These are phyloP conservation scores for Lojkania enalia DNA, from an alignment of 2,329 filamentous ascomycete species.

Conservation along the genomic window DNA sequence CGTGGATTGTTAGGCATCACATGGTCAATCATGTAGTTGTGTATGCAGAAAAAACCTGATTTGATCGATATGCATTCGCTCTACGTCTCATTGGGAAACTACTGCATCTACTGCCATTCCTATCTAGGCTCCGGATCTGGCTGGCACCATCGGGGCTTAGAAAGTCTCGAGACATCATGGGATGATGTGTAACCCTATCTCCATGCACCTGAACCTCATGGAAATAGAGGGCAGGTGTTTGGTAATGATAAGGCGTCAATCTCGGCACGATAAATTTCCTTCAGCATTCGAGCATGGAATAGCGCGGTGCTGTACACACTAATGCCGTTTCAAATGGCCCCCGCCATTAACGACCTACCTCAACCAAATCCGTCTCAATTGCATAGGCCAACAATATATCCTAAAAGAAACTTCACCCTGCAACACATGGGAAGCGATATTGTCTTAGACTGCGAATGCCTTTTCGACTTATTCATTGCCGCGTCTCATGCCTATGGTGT, in stretches of 20 bases:
- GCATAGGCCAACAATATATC: too few relatives aligned
- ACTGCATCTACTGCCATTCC: neutral
- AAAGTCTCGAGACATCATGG: neutral
- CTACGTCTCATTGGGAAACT: neutral
- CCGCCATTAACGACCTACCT: slow-evolving; percentile 6
- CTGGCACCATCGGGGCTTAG: neutral
- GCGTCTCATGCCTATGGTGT: slow-evolving; percentile 43
- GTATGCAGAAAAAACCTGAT: neutral
- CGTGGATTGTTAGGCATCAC: slow-evolving; percentile 2
- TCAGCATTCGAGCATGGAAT: slow-evolving; percentile 65
- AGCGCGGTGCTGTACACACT: slow-evolving; percentile 71
- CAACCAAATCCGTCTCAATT: too few relatives aligned
- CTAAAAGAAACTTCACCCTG: too few relatives aligned
- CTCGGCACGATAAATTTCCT: slow-evolving; percentile 70
- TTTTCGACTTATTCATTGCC: slow-evolving; percentile 46
- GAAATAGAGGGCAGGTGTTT: slow-evolving; percentile 61
- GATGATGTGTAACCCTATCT: slow-evolving; percentile 60
- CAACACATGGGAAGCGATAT: too few relatives aligned
- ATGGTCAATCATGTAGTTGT: neutral
- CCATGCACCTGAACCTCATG: slow-evolving; percentile 65
- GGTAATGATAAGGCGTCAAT: slow-evolving; percentile 64
- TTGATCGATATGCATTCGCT: neutral
- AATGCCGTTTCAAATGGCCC: slow-evolving; percentile 56
- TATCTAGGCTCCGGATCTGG: neutral
- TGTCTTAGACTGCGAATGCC: slow-evolving; percentile 21